phyloP scores from a whole-genome alignment of 2,329 filamentous ascomycete genomes.

The Phoma sp. region DNA sequence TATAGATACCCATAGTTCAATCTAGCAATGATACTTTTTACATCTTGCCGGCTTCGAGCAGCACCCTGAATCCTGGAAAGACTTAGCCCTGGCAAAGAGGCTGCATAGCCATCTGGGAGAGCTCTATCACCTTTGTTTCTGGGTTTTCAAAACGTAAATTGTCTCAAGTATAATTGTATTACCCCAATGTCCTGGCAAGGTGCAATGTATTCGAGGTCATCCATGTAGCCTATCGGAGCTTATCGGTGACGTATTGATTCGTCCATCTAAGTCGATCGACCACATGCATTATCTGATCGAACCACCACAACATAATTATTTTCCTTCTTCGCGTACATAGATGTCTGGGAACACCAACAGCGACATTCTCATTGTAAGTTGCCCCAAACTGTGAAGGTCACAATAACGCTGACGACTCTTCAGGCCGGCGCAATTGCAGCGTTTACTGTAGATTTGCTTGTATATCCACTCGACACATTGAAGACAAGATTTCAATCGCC shows the following conservation, averaged over 20 bases:
- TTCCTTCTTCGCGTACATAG: background rate
- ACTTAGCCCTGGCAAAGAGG: too few species aligned
- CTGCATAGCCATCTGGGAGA: too few species aligned
- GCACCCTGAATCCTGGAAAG: too few species aligned
- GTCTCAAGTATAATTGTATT: too few species aligned
- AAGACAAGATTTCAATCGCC: constrained; percentile 86
- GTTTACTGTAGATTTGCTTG: constrained; percentile 81
- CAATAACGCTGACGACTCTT: background rate
- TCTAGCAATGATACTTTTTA: background rate
- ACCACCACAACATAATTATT: background rate
- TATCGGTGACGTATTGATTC: constrained; percentile 26
- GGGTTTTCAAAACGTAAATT: too few species aligned
- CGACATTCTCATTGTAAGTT: constrained; percentile 63
- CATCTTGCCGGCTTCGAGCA: background rate
- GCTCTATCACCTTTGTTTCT: too few species aligned
- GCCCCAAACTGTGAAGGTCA: background rate
- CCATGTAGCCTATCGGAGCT: constrained; percentile 4
- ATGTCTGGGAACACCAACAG: constrained; percentile 54
- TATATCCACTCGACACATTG: constrained; percentile 88
- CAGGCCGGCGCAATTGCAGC: constrained; percentile 86
- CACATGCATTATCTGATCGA: constrained; percentile 6
- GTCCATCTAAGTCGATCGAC: constrained; percentile 4
- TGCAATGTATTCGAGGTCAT: too few species aligned
- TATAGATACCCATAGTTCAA: constrained; percentile 17
- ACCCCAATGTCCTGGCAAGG: too few species aligned